Percentiles rank a stretch among this genome's conserved stretches.
Evolutionary conservation across 2,329 filamentous ascomycete species (phyloP).

Genomic region (Aspergillus fijiensis): DNA sequence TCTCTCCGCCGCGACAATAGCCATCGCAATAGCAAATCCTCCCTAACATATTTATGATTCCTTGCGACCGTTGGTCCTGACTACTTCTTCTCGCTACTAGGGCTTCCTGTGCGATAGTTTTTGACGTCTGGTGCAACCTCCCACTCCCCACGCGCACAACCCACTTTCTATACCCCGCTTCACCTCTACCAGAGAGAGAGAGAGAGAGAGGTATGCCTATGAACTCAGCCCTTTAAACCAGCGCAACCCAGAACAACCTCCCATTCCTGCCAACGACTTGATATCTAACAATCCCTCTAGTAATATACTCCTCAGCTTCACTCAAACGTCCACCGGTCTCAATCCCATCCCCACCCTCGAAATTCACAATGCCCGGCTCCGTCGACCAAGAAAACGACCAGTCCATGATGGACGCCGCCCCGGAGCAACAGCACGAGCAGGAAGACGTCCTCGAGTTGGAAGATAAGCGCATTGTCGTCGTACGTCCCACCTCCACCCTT

Average conservation of each 20-base stretch:
- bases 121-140: too few species aligned
- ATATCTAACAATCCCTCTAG: background rate
- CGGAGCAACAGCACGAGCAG: conserved; percentile 39
- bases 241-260: background rate
- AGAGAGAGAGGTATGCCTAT: background rate
- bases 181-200: background rate
- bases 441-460: conserved; percentile 40
- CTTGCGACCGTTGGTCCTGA: background rate
- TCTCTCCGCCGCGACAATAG: background rate
- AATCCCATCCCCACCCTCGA: background rate
- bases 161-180: background rate
- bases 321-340: background rate
- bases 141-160: background rate
- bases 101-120: too few species aligned
- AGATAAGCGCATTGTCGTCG: conserved; percentile 62
- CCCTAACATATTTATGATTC: background rate
- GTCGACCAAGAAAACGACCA: conserved; percentile 44
- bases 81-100: background rate
- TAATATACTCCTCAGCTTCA: background rate
- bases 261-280: background rate
- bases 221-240: background rate
- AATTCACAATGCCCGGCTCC: conserved; percentile 36
- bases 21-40: background rate
- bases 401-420: conserved; percentile 42
- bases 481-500: conserved; percentile 35